Percentiles rank a stretch among this genome's conserved stretches.
These are phyloP conservation scores for Rubroshorea leprosula DNA, from an alignment of 345 rosid species.

Conservation along the genomic window DNA sequence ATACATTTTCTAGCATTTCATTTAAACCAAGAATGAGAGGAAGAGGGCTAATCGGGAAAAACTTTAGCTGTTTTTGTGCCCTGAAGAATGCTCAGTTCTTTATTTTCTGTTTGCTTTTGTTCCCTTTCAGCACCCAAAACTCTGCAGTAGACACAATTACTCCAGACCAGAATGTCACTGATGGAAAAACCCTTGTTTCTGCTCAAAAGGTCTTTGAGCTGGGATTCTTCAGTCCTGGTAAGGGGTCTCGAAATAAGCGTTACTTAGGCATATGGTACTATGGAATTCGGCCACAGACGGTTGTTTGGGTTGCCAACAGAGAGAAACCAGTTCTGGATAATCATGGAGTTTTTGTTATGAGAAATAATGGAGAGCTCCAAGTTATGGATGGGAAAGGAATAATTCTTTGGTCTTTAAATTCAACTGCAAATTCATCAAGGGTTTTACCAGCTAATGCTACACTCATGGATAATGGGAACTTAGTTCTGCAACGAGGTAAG, in stretches of 20 bases:
- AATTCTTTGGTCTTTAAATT: not conserved
- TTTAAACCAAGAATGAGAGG: too few species aligned
- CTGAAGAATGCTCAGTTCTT: too few species aligned
- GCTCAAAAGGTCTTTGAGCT: not conserved
- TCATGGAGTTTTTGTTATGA: not conserved
- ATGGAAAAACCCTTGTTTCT: slow-evolving; percentile 2
- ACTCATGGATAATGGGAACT: slow-evolving; percentile 15
- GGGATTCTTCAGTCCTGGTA: slow-evolving; percentile 12
- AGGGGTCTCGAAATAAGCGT: not conserved
- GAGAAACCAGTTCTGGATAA: not conserved
- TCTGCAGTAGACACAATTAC: too few species aligned
- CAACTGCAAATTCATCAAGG: not conserved
- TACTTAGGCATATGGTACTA: slow-evolving; percentile 13
- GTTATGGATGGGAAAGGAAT: not conserved
- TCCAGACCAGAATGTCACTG: too few species aligned
- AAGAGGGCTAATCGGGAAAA: too few species aligned
- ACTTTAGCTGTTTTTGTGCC: too few species aligned
- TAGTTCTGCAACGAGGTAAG: not conserved
- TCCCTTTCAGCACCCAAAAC: too few species aligned
- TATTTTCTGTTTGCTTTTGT: too few species aligned
- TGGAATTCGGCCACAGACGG: not conserved
- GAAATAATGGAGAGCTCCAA: not conserved
- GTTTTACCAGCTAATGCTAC: not conserved
- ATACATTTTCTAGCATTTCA: too few species aligned
- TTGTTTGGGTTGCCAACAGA: slow-evolving; percentile 15